Conservation (phyloP, 306 rosid genomes). For the Prunus mume region DNA sequence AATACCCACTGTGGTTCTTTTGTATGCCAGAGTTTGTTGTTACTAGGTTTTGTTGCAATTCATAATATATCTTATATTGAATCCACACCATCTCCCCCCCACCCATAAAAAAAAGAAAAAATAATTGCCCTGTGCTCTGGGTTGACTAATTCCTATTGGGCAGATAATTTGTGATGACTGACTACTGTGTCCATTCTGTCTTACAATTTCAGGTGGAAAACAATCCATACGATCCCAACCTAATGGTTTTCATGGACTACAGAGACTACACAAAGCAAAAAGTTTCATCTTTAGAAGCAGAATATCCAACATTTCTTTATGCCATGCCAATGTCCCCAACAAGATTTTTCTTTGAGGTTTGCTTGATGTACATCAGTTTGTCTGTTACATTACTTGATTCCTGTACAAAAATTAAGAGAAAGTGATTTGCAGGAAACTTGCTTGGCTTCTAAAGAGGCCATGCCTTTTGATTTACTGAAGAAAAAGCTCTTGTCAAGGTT, state of each 20-base stretch:
- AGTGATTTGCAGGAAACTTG: conserved; percentile 81
- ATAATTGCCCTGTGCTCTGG: not conserved
- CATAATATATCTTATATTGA: no score
- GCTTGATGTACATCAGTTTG: conserved; percentile 23
- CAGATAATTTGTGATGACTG: conserved; percentile 6
- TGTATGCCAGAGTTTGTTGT: not conserved
- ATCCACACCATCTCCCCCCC: not conserved
- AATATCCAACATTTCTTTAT: conserved; percentile 91
- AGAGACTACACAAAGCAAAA: conserved; percentile 74
- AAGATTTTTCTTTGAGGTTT: conserved; percentile 92
- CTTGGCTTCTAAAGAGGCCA: conserved; percentile 91
- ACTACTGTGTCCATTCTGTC: conserved; percentile 7
- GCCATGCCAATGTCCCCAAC: conserved; percentile 94
- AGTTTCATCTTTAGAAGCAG: conserved; percentile 51
- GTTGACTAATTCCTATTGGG: not conserved
- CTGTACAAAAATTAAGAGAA: conserved; percentile 16
- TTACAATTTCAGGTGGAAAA: conserved; percentile 73
- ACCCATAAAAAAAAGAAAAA: no score
- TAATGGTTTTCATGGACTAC: conserved; percentile 99
- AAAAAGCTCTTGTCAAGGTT: conserved; percentile 79
- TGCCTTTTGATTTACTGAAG: conserved; percentile 93
- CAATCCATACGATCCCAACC: conserved; percentile 88
- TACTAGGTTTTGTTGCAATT: not conserved
- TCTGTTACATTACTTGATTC: conserved; percentile 17
- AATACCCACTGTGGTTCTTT: not conserved